Base-by-base conservation (phyloP, 768 basidiomycete genomes). In the Suillus alpinus region DNA sequence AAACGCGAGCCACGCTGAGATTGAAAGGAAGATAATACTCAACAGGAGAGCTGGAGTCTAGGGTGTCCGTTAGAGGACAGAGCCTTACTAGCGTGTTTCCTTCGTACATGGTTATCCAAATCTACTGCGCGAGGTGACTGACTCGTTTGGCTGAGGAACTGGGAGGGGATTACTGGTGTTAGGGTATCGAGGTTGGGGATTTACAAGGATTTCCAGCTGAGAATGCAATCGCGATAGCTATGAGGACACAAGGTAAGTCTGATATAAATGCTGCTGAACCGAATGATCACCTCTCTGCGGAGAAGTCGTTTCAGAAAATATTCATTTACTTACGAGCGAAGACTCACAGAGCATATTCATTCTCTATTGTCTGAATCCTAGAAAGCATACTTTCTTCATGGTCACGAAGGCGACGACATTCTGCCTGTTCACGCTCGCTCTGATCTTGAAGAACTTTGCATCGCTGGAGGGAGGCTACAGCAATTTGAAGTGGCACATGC, bases 1-100 rank as follows among this genome's bases (percentile, higher is more conserved):
- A 84, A 93, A 76, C 6, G 82, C 80, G 49, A 94, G 78, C 84
- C 88, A 94, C 4, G 90, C 86, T 3, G 92, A 80, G 63, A 91
- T 83, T 18, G 84, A 76, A 66, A 91, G 26, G 71, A 88, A 83
- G 52, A 87, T 18, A 56, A 87, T 47, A 18, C 72, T 68, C 73
- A 59, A 86, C 73, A 57, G 78, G 75, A 67, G 87, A 81, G 62
- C 83, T 76, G 68, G 83, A 82, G 83, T 60, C 5, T 58, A 40
- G 23, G 50, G 63, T 59, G 52, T 58, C 40, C 60, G 51, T 53
- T 4, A n/a, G 16, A 29, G 40, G 29, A 57, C 6, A 4, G 13
- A 32, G 26, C 69, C 84, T 52, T 65, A 87, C 86, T 77, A 12
- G 84, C 81, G 65, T 86, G 84, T 23, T 83, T 86, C 60, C 78